These are phyloP conservation scores for Quercus agrifolia DNA, from an alignment of 306 rosid species.

Conservation along the genomic window DNA sequence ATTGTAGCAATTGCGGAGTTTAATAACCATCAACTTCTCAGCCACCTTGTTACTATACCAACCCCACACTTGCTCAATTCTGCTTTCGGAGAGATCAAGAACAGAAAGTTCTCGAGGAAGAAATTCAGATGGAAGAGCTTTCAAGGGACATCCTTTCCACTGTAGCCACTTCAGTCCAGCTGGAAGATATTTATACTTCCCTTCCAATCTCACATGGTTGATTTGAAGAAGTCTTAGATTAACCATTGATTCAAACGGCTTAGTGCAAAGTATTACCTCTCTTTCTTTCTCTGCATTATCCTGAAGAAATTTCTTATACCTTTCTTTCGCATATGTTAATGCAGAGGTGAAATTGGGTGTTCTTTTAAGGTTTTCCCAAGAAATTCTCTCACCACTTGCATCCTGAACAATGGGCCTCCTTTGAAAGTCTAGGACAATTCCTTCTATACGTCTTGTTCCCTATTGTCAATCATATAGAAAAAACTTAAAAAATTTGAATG, in stretches of 20 bases:
- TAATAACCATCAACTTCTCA: constrained; percentile 44
- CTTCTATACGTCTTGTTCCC: constrained; percentile 42
- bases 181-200: constrained; percentile 39
- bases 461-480: neutral
- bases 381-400: constrained; percentile 13
- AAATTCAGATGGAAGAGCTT: constrained; percentile 34
- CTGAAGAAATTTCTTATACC: constrained; percentile 17
- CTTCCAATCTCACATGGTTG: constrained; percentile 44
- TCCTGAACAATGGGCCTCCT: neutral
- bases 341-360: constrained; percentile 29
- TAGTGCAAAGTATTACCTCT: constrained; percentile 25
- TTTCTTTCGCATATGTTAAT: constrained; percentile 27
- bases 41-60: constrained; percentile 25
- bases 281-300: constrained; percentile 21
- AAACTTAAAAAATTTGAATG: neutral
- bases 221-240: constrained; percentile 54
- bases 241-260: constrained; percentile 37
- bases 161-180: constrained; percentile 57
- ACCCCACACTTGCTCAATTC: constrained; percentile 33
- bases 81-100: constrained; percentile 57
- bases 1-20: constrained; percentile 32
- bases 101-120: constrained; percentile 44
- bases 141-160: constrained; percentile 60
- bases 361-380: constrained; percentile 20
- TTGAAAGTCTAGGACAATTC: constrained; percentile 50